Evolutionary conservation across 306 rosid species (phyloP).

Genomic region (Dicorynia guianensis): DNA sequence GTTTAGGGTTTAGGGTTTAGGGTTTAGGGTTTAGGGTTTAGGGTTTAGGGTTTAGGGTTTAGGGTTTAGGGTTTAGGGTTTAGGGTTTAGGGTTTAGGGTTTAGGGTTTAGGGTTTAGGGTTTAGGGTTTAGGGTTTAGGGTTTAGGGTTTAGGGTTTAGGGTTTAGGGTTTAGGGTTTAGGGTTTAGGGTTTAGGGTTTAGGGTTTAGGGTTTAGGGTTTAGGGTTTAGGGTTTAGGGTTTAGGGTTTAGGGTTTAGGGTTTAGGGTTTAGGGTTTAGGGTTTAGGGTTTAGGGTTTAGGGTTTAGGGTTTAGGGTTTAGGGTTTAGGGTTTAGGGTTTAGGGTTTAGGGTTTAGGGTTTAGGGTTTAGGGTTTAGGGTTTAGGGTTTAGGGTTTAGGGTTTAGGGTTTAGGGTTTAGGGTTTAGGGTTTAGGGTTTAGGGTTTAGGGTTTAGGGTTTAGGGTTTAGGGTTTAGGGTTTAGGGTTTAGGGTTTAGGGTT

Average conservation of each 20-base stretch:
- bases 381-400: no score
- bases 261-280: no score
- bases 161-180: not conserved
- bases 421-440: no score
- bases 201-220: not conserved
- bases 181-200: not conserved
- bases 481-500: no score
- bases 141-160: not conserved
- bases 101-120: not conserved
- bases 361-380: no score
- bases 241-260: not conserved
- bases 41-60: conserved; percentile 8
- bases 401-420: no score
- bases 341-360: no score
- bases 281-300: no score
- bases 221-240: not conserved
- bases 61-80: not conserved
- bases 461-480: no score
- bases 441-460: no score
- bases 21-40: not conserved
- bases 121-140: not conserved
- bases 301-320: no score
- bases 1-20: not conserved
- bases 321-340: no score
- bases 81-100: not conserved